Conservation (phyloP, 176 grass and related monocot genomes). For the Guadua angustifolia region DNA sequence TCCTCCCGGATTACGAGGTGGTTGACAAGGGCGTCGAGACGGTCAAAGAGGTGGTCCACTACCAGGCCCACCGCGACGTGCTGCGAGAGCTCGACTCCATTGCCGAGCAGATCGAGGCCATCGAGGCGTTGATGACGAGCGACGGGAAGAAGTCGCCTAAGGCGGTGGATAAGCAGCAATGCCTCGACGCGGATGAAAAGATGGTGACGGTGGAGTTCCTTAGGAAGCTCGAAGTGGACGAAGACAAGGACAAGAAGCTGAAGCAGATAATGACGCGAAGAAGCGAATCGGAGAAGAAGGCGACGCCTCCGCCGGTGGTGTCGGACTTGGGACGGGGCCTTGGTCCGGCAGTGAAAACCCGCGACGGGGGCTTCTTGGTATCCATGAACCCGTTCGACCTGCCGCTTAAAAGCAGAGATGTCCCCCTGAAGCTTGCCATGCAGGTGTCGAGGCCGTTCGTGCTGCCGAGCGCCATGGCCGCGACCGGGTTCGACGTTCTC, state of each 20-base stretch:
- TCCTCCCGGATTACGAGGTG: constrained; percentile 73
- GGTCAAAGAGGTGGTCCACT: constrained; percentile 76
- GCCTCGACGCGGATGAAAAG: constrained; percentile 65
- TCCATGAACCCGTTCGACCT: constrained; percentile 82
- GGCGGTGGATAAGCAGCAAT: constrained; percentile 34
- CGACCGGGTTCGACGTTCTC: constrained; percentile 73
- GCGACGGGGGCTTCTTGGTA: constrained; percentile 75
- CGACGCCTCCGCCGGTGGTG: constrained; percentile 36
- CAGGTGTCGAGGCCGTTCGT: constrained; percentile 77
- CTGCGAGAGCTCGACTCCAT: constrained; percentile 78
- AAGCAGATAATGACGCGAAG: constrained; percentile 54
- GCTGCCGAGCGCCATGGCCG: constrained; percentile 52
- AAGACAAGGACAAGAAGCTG: constrained; percentile 39
- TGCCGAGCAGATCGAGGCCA: constrained; percentile 69
- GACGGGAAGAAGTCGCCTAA: constrained; percentile 29
- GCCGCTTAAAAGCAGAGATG: constrained; percentile 52
- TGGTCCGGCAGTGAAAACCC: constrained; percentile 69
- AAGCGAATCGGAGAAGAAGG: constrained; percentile 29
- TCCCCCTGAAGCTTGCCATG: constrained; percentile 66
- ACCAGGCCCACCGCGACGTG: constrained; percentile 58
- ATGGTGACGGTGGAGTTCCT: constrained; percentile 76
- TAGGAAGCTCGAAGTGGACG: constrained; percentile 64
- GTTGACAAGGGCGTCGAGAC: constrained; percentile 82
- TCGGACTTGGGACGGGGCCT: constrained; percentile 68
- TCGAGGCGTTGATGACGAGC: constrained; percentile 61